These are phyloP conservation scores for Senna tora DNA, from an alignment of 306 rosid genomes.

Conservation along the genomic window DNA sequence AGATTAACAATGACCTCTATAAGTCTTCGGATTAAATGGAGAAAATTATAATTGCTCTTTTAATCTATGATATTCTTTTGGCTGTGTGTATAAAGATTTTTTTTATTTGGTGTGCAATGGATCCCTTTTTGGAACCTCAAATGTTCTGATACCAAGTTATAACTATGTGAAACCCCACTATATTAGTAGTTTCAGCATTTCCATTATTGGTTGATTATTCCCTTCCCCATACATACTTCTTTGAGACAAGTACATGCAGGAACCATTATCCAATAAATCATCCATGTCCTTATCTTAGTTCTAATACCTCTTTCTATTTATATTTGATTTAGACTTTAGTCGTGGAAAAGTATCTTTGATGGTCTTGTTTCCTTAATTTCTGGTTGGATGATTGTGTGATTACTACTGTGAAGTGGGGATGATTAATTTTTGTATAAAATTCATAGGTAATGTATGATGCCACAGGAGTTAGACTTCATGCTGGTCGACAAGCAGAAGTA, in stretches of 20 bases:
- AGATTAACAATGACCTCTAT: conserved; percentile 19
- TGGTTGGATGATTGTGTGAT: conserved; percentile 2
- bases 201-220: conserved; percentile 18
- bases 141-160: not conserved
- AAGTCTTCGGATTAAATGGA: not conserved
- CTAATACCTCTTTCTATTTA: not conserved
- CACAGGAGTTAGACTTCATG: conserved; percentile 94
- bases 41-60: not conserved
- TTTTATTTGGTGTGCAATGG: conserved; percentile 19
- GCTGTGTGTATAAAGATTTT: not conserved
- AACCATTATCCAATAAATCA: conserved; percentile 6
- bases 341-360: conserved; percentile 17
- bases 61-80: not conserved
- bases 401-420: conserved; percentile 20
- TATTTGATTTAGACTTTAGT: conserved; percentile 2
- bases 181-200: not conserved
- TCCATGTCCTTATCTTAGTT: not conserved
- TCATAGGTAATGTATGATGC: conserved; percentile 97
- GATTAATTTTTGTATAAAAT: conserved; percentile 19
- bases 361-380: not conserved
- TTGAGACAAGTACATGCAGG: conserved; percentile 6
- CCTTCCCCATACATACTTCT: conserved; percentile 10
- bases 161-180: not conserved
- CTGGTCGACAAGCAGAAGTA: conserved; percentile 97
- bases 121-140: conserved; percentile 21